Base-by-base conservation (phyloP, 768 basidiomycete species). In the Neoboletus brunneissimus region DNA sequence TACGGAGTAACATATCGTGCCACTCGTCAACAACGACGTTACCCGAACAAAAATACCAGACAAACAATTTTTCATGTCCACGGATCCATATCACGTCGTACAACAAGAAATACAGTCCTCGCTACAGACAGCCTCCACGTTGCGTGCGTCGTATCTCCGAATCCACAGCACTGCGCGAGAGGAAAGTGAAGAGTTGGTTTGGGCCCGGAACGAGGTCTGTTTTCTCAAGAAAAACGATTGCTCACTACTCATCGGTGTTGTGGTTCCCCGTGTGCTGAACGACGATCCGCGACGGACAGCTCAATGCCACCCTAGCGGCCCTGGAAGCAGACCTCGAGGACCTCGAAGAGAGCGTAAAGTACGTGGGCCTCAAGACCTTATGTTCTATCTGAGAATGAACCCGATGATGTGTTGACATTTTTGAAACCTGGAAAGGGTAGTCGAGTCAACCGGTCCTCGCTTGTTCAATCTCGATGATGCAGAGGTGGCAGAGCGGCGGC, bases 331-430 rank as follows among this genome's bases (percentile, higher is more conserved):
- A 98, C 74, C 69, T 96, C 23, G 91, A 94, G 57, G 94, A 94
- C 68, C 74, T 98, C n/a, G 94, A 97, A 48, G 92, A 93, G 67
- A 94, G 91, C 65, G 94, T 98, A 43, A 87, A 84, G 91, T 91
- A 70, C 60, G 81, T 47, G 1, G 9, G 68, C 1, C 48, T 53
- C 23, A 38, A n/a, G 10, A 40, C 4, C n/a, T 9, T 4, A n/a
- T n/a, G 4, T 40, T 40, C 38, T n/a, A n/a, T 9, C n/a, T 0
- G n/a, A n/a, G 7, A 40, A 13, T 13, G 38, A 40, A 18, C n/a
- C 16, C 23, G 34, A 15, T 49, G 16, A n/a, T n/a, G 9, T 53
- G 23, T 23, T 57, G 48, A 57, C 49, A 6, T 40, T 55, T 57
- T 40, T 40, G 37, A 9, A n/a, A n/a, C n/a, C 38, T 38, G 53